Evolutionary conservation across 495 filamentous ascomycete genomes (phyloP).

Genomic region (Xylaria cubensis): DNA sequence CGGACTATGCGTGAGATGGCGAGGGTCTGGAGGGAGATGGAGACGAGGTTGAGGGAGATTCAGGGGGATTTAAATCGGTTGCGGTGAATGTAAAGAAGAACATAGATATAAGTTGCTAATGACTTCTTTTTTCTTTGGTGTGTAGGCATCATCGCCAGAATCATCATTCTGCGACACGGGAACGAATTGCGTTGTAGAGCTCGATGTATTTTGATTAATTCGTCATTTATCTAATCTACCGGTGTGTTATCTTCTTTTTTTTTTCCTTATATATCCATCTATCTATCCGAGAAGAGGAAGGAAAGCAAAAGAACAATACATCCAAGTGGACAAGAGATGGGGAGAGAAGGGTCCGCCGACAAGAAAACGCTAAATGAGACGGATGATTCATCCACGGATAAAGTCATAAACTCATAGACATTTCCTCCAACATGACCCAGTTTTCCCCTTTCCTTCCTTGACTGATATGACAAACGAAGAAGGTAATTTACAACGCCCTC

Average conservation of each 20-base stretch:
- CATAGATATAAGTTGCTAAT: no score
- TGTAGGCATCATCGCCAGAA: no score
- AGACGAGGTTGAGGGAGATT: slow-evolving; percentile 60
- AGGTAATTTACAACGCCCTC: neutral
- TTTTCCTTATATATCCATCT: neutral
- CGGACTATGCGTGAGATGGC: slow-evolving; percentile 64
- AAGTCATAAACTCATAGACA: neutral
- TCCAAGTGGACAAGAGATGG: slow-evolving; percentile 1
- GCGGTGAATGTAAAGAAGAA: slow-evolving; percentile 26
- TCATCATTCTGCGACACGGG: neutral
- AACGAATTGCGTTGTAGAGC: neutral
- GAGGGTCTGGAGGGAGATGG: slow-evolving; percentile 63
- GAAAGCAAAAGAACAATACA: slow-evolving; percentile 10
- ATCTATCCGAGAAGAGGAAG: slow-evolving; percentile 23
- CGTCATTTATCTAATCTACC: slow-evolving; percentile 21
- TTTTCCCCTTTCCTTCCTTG: neutral
- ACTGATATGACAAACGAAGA: neutral
- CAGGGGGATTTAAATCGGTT: slow-evolving; percentile 64
- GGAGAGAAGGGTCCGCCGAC: neutral
- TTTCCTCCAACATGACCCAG: neutral
- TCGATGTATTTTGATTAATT: slow-evolving; percentile 12
- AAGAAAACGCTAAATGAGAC: slow-evolving; percentile 10
- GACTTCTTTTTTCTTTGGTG: no score
- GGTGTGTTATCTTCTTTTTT: slow-evolving; percentile 7
- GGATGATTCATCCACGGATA: neutral